A percentile compares a stretch with the other conserved stretches of the same genome.
Conservation (phyloP, 2,329 filamentous ascomycete species). For the Phyllosticta ampelicida region DNA sequence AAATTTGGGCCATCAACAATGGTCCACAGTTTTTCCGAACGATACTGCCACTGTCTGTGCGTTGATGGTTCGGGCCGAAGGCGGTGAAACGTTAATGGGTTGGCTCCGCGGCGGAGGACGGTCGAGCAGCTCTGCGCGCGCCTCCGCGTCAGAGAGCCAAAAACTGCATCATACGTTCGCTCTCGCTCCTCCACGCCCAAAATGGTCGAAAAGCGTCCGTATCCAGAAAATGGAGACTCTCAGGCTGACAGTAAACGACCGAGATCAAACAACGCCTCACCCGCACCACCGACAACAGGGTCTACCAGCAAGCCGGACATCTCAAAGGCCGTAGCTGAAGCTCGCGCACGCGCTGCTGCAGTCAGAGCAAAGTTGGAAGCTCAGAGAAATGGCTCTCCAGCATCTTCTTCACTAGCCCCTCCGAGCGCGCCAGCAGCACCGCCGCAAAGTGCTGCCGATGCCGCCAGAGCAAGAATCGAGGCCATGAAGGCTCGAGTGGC, state of each 20-base stretch:
- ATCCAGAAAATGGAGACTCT: slow-evolving; percentile 26
- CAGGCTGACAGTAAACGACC: slow-evolving; percentile 31
- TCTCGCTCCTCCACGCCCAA: not conserved
- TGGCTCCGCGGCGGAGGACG: not conserved
- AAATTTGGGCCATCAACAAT: slow-evolving; percentile 6
- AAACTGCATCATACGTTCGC: not conserved
- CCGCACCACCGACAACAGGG: slow-evolving; percentile 17
- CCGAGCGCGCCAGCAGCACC: slow-evolving; percentile 11
- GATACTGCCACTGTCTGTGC: not conserved
- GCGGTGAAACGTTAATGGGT: not conserved
- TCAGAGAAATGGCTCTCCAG: slow-evolving; percentile 11
- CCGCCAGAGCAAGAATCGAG: slow-evolving; percentile 49
- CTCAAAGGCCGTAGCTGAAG: slow-evolving; percentile 18
- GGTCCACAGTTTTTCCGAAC: not conserved
- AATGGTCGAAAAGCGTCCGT: slow-evolving; percentile 35
- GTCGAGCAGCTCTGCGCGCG: not conserved
- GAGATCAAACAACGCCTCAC: slow-evolving; percentile 27
- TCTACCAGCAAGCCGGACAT: slow-evolving; percentile 17
- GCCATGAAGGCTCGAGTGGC: slow-evolving; percentile 53
- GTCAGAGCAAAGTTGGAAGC: slow-evolving; percentile 25
- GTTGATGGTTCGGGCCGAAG: not conserved
- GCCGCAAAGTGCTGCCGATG: slow-evolving; percentile 15
- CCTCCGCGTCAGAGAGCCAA: not conserved
- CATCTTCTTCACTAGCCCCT: slow-evolving; percentile 10
- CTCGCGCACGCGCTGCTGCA: slow-evolving; percentile 16